Evolutionary conservation across 2,329 filamentous ascomycete genomes (phyloP).

Genomic region (Pseudogymnoascus verrucosus): DNA sequence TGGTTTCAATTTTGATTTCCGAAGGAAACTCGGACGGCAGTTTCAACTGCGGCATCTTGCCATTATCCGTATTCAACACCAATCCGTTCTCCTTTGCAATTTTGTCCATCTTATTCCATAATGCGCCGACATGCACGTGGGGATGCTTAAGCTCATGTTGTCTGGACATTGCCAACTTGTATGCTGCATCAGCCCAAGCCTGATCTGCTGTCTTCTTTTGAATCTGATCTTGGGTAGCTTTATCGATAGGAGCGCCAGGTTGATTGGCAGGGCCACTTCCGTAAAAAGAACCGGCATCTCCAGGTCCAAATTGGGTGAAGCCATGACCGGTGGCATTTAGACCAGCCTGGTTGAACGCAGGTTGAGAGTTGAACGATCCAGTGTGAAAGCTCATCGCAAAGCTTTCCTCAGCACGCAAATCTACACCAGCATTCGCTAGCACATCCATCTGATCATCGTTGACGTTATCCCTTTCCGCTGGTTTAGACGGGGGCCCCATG

Average conservation of each 20-base stretch:
- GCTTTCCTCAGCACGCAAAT: slow-evolving; percentile 79
- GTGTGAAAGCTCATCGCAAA: slow-evolving; percentile 63
- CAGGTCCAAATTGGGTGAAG: slow-evolving; percentile 47
- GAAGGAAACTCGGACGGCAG: slow-evolving; percentile 22
- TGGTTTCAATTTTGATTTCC: slow-evolving; percentile 43
- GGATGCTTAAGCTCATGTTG: slow-evolving; percentile 52
- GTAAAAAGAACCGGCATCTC: slow-evolving; percentile 51
- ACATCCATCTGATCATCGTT: slow-evolving; percentile 75
- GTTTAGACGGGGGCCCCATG: slow-evolving; percentile 55
- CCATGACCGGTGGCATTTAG: slow-evolving; percentile 36
- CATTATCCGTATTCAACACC: slow-evolving; percentile 49
- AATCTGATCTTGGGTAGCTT: slow-evolving; percentile 52
- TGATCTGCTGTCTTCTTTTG: slow-evolving; percentile 57
- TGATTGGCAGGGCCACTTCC: slow-evolving; percentile 60
- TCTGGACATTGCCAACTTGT: slow-evolving; percentile 42
- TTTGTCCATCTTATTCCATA: slow-evolving; percentile 42
- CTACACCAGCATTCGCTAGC: slow-evolving; percentile 75
- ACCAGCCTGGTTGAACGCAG: slow-evolving; percentile 32
- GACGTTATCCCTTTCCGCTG: slow-evolving; percentile 54
- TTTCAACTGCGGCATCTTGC: slow-evolving; percentile 36
- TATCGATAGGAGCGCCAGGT: slow-evolving; percentile 39
- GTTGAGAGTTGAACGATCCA: slow-evolving; percentile 38
- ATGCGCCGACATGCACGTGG: slow-evolving; percentile 29
- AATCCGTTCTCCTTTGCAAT: slow-evolving; percentile 52
- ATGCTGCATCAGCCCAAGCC: slow-evolving; percentile 59